Conservation (phyloP, 257 asterid genomes). For the Avicennia marina region DNA sequence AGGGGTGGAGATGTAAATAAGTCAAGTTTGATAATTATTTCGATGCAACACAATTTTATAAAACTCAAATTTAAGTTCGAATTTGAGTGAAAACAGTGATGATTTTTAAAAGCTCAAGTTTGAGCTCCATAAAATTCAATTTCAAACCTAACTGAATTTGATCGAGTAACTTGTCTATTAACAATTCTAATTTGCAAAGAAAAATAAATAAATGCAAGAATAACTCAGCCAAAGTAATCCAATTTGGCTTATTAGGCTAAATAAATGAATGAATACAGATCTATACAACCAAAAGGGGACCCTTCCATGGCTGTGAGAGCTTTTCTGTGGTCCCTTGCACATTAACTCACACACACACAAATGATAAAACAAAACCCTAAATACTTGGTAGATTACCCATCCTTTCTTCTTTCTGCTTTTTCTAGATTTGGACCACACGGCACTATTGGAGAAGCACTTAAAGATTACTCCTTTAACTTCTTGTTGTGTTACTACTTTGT, state of each 20-base stretch:
- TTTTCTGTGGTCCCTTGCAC: slow-evolving; percentile 17
- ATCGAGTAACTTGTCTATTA: no score
- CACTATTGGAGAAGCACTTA: slow-evolving; percentile 20
- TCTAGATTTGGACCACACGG: slow-evolving; percentile 25
- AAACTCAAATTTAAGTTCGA: no score
- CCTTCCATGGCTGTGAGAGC: slow-evolving; percentile 21
- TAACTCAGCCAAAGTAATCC: background rate
- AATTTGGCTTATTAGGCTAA: slow-evolving; percentile 23
- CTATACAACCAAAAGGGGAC: slow-evolving; percentile 21
- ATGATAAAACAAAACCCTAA: slow-evolving; percentile 25
- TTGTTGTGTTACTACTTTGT: slow-evolving; percentile 19
- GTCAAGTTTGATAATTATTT: no score
- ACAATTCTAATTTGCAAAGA: no score
- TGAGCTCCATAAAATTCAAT: no score
- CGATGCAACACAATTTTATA: no score
- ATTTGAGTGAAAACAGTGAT: no score
- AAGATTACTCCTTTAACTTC: slow-evolving; percentile 17
- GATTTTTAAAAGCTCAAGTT: no score
- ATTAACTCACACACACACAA: background rate
- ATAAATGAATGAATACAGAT: no score
- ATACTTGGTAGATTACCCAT: background rate
- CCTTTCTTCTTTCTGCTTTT: slow-evolving; percentile 9
- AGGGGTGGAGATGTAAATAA: no score
- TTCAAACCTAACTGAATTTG: no score
- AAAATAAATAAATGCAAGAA: no score